phyloP scores from a whole-genome alignment of 2,329 filamentous ascomycete species.

The Diplocarpon mali region DNA sequence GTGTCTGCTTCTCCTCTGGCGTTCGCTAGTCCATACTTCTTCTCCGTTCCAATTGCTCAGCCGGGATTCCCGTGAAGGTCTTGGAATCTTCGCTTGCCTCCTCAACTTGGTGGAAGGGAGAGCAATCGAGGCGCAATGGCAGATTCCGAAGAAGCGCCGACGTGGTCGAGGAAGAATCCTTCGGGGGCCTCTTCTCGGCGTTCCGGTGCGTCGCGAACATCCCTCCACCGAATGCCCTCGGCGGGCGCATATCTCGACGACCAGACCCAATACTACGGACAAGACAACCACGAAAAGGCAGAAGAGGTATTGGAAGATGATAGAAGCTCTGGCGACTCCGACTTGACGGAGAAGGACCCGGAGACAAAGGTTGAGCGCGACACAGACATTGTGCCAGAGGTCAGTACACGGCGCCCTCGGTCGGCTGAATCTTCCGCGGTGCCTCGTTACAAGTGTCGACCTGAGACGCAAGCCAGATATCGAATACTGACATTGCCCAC shows the following conservation, averaged over 20 bases:
- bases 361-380: constrained; percentile 7
- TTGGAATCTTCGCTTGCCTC: too few relatives aligned
- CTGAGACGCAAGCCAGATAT: too few relatives aligned
- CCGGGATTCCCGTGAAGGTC: too few relatives aligned
- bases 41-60: too few relatives aligned
- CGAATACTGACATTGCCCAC: too few relatives aligned
- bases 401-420: too few relatives aligned
- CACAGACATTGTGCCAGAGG: constrained; percentile 10
- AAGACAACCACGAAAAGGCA: constrained; percentile 5
- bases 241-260: constrained; percentile 18
- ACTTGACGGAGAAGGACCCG: constrained; percentile 10
- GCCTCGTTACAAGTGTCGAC: too few relatives aligned
- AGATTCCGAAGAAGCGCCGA: constrained; percentile 3
- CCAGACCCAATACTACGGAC: constrained; percentile 13
- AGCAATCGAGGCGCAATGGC: too few relatives aligned
- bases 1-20: too few relatives aligned
- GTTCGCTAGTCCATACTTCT: too few relatives aligned
- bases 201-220: constrained; percentile 7
- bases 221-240: constrained; percentile 13
- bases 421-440: too few relatives aligned
- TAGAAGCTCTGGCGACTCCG: constrained; percentile 7
- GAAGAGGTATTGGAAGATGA: constrained; percentile 7
- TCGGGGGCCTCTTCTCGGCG: constrained; percentile 9
- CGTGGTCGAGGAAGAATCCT: constrained; percentile 6
- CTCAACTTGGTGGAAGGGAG: too few relatives aligned